Base-by-base conservation (phyloP, 257 asterid species). In the Lithospermum erythrorhizon region DNA sequence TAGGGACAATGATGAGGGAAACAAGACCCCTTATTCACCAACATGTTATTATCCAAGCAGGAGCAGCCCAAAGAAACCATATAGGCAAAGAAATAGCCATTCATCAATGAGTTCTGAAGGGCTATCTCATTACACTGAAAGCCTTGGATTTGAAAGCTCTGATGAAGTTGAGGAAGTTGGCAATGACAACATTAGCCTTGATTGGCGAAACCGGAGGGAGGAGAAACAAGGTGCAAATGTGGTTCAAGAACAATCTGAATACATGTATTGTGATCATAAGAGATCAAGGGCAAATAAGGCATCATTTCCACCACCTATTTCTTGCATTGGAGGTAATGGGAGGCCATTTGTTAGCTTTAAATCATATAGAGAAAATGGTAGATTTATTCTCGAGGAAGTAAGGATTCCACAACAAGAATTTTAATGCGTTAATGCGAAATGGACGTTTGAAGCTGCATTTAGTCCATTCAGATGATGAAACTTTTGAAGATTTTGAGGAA, bases 81-180 rank as follows among this genome's bases (percentile, higher is more conserved):
- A 76, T 72, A 37, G 19, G 41, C 81, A 80, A 29, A 74, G 74
- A 16, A 79, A 81, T 16, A 76, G 86, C 76, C 70, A 72, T 30
- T 85, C 95, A 0, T 83, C 89, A 20, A 65, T 62, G 72, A 81
- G 71, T 57, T 81, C 82, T 0, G 87, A 85, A 23, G 82, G 70
- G 61, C 57, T 82, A 15, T 84, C 95, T 1, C 53, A 84, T 17
- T 88, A 95, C 72, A 91, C 91, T 0, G 94, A 86, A 62, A 88
- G 96, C 6, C 90, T 86, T 18, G 94, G 96, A 13, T 82, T 77
- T 25, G 97, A 91, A 65, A 88, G 85, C 77, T 87, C 79, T 25
- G 87, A 80, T 61, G 85, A 78, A 2, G 76, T 73, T 3, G 82
- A 80, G 66, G 87, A 83, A 51, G 60, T 68, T 63, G 68, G 62